Evolutionary conservation across 2,329 filamentous ascomycete species (phyloP).

Genomic region (Pseudocercospora eumusae): DNA sequence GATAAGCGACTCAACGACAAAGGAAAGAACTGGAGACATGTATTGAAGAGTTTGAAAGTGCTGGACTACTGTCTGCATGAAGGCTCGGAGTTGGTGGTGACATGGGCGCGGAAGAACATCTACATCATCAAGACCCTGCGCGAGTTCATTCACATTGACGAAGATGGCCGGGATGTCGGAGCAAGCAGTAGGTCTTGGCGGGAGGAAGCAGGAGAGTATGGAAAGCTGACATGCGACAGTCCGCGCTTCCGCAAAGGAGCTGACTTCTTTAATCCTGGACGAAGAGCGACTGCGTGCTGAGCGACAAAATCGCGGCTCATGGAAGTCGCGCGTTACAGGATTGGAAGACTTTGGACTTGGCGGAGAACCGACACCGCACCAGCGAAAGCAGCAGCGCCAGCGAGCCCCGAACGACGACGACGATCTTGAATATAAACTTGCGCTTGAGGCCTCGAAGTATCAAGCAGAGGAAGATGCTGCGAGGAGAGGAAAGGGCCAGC

Average conservation of each 20-base stretch:
- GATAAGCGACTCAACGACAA: slow-evolving; percentile 99
- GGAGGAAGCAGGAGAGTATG: no score
- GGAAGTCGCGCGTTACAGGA: slow-evolving; percentile 94
- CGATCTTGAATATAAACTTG: slow-evolving; percentile 85
- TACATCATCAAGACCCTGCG: slow-evolving; percentile 98
- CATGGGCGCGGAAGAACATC: slow-evolving; percentile 96
- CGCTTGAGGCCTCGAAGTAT: slow-evolving; percentile 90
- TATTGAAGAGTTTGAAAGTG: slow-evolving; percentile 95
- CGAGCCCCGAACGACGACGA: slow-evolving; percentile 59
- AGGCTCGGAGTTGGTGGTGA: slow-evolving; percentile 92
- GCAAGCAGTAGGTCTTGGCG: slow-evolving; percentile 75
- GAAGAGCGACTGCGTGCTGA: slow-evolving; percentile 90
- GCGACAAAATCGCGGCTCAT: slow-evolving; percentile 85
- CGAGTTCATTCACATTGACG: slow-evolving; percentile 95
- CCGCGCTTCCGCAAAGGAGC: slow-evolving; percentile 90
- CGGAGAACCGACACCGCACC: slow-evolving; percentile 39
- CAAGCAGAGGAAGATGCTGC: slow-evolving; percentile 90
- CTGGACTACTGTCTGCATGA: slow-evolving; percentile 98
- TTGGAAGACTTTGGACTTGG: slow-evolving; percentile 61
- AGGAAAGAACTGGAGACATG: slow-evolving; percentile 99
- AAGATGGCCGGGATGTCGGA: slow-evolving; percentile 91
- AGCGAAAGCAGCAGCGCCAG: slow-evolving; percentile 41
- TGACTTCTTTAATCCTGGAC: slow-evolving; percentile 87
- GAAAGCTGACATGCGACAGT: slow-evolving; percentile 60
- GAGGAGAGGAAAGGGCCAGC: slow-evolving; percentile 60